Evolutionary conservation across 768 basidiomycete genomes (phyloP).

Genomic region (Mycena venus): DNA sequence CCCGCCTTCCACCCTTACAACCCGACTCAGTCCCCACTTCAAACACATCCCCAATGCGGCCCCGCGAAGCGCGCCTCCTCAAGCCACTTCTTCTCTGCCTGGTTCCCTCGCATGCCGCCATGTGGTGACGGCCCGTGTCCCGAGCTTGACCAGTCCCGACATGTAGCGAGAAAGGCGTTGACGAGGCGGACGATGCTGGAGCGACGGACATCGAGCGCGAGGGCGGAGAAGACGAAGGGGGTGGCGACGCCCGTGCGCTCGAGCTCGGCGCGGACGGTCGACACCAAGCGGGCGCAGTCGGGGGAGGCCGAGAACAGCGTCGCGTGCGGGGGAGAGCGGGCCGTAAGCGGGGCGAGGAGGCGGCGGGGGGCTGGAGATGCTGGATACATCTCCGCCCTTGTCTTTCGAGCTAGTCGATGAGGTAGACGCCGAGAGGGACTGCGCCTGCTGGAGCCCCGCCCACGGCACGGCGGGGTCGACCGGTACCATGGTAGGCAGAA

Average conservation of each 20-base stretch:
- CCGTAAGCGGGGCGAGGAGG: slow-evolving; percentile 52
- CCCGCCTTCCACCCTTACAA: slow-evolving; percentile 77
- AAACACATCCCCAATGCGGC: slow-evolving; percentile 91
- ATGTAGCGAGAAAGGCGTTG: too few relatives aligned
- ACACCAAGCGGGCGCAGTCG: slow-evolving; percentile 66
- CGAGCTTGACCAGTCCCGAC: too few relatives aligned
- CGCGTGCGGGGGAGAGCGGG: slow-evolving; percentile 64
- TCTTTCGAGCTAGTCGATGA: too few relatives aligned
- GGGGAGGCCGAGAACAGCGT: slow-evolving; percentile 67
- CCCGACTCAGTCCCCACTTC: slow-evolving; percentile 90
- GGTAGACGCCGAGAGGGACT: too few relatives aligned
- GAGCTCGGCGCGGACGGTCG: slow-evolving; percentile 63
- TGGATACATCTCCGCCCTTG: too few relatives aligned
- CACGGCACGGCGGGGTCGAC: too few relatives aligned
- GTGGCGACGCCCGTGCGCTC: slow-evolving; percentile 70
- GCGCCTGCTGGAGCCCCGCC: too few relatives aligned
- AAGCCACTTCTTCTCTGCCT: slow-evolving; percentile 74
- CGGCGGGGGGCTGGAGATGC: background rate
- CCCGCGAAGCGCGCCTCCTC: slow-evolving; percentile 89
- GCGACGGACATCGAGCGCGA: too few relatives aligned
- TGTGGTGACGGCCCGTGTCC: too few relatives aligned
- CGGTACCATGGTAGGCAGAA: too few relatives aligned
- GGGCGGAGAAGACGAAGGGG: slow-evolving; percentile 81
- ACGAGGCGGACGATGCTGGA: too few relatives aligned
- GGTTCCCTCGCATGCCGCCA: too few relatives aligned